phyloP scores from a whole-genome alignment of 2,329 filamentous ascomycete genomes.

The Sordariomycetes sp. region DNA sequence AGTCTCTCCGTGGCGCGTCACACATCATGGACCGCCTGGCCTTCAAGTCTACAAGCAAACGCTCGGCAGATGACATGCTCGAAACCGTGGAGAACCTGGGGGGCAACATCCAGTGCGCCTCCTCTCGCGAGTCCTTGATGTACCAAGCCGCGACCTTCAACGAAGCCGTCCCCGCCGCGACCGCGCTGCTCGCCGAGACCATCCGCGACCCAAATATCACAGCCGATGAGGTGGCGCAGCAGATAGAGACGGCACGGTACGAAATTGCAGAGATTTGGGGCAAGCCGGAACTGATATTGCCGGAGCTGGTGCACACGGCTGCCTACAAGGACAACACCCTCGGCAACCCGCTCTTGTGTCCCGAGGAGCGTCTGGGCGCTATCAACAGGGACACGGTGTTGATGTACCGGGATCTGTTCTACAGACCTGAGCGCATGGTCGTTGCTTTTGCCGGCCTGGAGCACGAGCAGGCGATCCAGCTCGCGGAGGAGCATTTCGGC shows the following conservation, averaged over 20 bases:
- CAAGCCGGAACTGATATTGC: slow-evolving; percentile 91
- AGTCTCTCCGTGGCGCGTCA: slow-evolving; percentile 76
- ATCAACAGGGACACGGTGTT: slow-evolving; percentile 69
- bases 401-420: slow-evolving; percentile 76
- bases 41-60: slow-evolving; percentile 76
- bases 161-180: slow-evolving; percentile 72
- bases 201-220: slow-evolving; percentile 80
- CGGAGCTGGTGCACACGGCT: slow-evolving; percentile 89
- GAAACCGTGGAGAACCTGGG: slow-evolving; percentile 81
- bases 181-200: slow-evolving; percentile 83
- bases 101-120: slow-evolving; percentile 95
- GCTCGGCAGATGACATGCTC: slow-evolving; percentile 74
- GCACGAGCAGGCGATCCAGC: slow-evolving; percentile 67
- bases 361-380: slow-evolving; percentile 65
- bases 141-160: slow-evolving; percentile 99
- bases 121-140: slow-evolving; percentile 92
- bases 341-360: slow-evolving; percentile 87
- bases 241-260: slow-evolving; percentile 86
- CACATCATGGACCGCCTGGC: slow-evolving; percentile 94
- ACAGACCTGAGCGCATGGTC: slow-evolving; percentile 82
- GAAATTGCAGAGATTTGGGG: slow-evolving; percentile 97
- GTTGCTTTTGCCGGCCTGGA: slow-evolving; percentile 90
- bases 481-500: slow-evolving; percentile 82
- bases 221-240: slow-evolving; percentile 75
- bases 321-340: slow-evolving; percentile 95